Evolutionary conservation across 2,329 filamentous ascomycete genomes (phyloP).

Genomic region (Epichloe brachyelytri): DNA sequence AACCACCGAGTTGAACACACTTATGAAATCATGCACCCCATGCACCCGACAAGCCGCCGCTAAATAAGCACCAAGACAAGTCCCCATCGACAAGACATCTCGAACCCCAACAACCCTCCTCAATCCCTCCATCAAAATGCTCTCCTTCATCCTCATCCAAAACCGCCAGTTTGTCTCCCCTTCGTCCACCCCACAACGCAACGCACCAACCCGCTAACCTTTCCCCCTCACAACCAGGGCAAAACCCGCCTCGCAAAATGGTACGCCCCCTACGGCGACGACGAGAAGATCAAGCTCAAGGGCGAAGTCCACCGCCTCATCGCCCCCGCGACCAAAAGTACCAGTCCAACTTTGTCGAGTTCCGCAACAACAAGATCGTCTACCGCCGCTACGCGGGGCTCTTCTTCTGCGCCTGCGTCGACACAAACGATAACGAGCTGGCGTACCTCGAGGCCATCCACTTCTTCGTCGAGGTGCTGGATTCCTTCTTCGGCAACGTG

Average conservation of each 20-base stretch:
- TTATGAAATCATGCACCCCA: no score
- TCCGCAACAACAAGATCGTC: slow-evolving; percentile 88
- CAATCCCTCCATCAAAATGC: slow-evolving; percentile 27
- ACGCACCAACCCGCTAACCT: background rate
- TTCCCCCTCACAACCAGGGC: slow-evolving; percentile 42
- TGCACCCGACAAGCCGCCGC: no score
- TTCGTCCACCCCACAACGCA: no score
- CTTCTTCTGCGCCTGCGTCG: slow-evolving; percentile 98
- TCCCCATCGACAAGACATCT: no score
- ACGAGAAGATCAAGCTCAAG: slow-evolving; percentile 98
- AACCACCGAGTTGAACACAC: no score
- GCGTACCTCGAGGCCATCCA: slow-evolving; percentile 96
- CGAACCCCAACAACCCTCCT: background rate
- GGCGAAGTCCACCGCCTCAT: slow-evolving; percentile 98
- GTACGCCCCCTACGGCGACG: slow-evolving; percentile 97
- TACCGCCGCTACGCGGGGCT: slow-evolving; percentile 95
- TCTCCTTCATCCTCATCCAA: slow-evolving; percentile 83
- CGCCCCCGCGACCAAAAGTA: slow-evolving; percentile 95
- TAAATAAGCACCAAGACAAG: no score
- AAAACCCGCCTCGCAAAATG: slow-evolving; percentile 98
- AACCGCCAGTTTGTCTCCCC: slow-evolving; percentile 70
- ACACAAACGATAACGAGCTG: slow-evolving; percentile 97
- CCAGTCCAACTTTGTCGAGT: slow-evolving; percentile 98
- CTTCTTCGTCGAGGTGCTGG: slow-evolving; percentile 97
- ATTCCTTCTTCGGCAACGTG: slow-evolving; percentile 97